Base-by-base conservation (phyloP, 2,329 filamentous ascomycete genomes). In the Monosporascus sp. region DNA sequence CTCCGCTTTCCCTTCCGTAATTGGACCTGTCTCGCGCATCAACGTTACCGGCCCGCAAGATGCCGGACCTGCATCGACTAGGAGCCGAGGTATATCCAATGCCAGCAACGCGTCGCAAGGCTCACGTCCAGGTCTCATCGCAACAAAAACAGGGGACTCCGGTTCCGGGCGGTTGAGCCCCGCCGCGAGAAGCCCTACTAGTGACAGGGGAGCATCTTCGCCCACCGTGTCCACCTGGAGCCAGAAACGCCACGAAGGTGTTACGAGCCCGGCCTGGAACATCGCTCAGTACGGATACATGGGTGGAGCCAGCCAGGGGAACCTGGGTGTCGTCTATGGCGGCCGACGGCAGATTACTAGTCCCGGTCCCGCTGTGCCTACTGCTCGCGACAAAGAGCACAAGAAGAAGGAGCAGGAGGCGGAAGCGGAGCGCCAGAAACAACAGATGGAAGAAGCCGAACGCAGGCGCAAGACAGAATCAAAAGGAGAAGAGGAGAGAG, bases 201-300 rank as follows among this genome's bases (percentile, higher is more conserved):
- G 56, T 11, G 61, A 65, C 45, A 81, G 78, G 35, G 78, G 79
- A 31, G 70, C 78, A 15, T 70, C 75, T 54, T 79, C 84, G 50
- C 77, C 81, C 39, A 66, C 72, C 31, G 83, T 93, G 57, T 96
- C 89, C 67, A 95, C 85, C 71, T 97, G 94, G 94, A 96, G 89
- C 71, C 95, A 85, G 69, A 89, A 82, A 70, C 81, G 82, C 52
- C 90, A 97, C 61, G 89, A 97, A 70, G 83, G 82, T 17, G 80
- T 79, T 45, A 97, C 92, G 2, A 80, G 86, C 25, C 94, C 94
- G 0, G 94, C 94, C 1, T 99, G 94, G 94, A 99, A 97, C 68
- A 97, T 97, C 62, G 88, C 92, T 53, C 94, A 99, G 68, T 99
- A 99, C 67, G 92, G 94, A 7, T 99, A 97, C 72, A 94, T 97